These are phyloP conservation scores for Fragilariopsis cylindrus DNA, from an alignment of 108 stramenopile genomes.

Conservation along the genomic window DNA sequence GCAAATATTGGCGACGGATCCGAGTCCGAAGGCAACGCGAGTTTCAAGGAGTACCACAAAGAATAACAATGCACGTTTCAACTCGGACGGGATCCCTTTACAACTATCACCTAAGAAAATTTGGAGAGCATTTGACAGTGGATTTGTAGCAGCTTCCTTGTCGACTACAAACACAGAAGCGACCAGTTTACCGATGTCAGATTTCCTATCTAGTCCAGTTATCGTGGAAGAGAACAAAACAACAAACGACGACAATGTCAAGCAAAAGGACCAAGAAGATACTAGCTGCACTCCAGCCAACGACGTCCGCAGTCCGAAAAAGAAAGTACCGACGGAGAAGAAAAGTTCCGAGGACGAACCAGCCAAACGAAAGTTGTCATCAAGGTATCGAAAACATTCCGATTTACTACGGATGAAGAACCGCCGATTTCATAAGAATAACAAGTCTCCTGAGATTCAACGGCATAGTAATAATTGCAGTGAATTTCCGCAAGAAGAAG, in stretches of 20 bases:
- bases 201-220: not conserved
- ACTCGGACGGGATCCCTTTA: constrained; percentile 11
- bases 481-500: not conserved
- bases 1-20: not conserved
- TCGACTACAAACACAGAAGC: not conserved
- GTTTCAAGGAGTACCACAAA: not conserved
- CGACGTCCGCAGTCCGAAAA: not conserved
- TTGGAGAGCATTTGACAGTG: constrained; percentile 16
- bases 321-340: not conserved
- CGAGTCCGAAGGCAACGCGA: not conserved
- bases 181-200: not conserved
- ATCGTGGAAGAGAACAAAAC: not conserved
- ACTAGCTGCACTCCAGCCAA: not conserved
- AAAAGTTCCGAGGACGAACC: not conserved
- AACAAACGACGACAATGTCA: not conserved
- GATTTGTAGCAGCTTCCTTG: not conserved
- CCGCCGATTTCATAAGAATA: not conserved
- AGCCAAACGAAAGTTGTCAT: not conserved
- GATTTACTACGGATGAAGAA: not conserved
- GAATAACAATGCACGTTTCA: constrained; percentile 5
- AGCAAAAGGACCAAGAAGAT: not conserved
- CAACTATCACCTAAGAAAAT: constrained; percentile 16
- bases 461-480: not conserved
- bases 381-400: constrained; percentile 6
- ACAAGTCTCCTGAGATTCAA: not conserved